Evolutionary conservation across 441 rosid genomes (phyloP).

Genomic region (Pelargonium fulgidum): DNA sequence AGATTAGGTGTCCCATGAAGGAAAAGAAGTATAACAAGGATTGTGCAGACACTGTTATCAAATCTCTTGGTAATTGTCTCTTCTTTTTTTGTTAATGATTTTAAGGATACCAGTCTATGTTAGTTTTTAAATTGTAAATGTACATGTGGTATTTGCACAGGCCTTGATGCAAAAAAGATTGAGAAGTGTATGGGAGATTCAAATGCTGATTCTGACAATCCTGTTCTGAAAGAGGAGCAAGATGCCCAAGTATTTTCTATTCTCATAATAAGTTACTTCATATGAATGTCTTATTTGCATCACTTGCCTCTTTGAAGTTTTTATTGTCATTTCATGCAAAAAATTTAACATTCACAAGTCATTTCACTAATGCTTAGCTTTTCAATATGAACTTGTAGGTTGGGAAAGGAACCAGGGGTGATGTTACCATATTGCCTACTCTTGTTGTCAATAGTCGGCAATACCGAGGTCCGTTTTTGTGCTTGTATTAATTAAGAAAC

Average conservation of each 20-base stretch:
- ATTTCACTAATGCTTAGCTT: slow-evolving; percentile 17
- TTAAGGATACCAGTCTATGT: neutral
- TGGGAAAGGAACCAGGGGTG: slow-evolving; percentile 98
- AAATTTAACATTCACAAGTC: slow-evolving; percentile 1
- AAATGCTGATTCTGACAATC: slow-evolving; percentile 64
- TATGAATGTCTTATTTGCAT: neutral
- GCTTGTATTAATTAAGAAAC: slow-evolving; percentile 15
- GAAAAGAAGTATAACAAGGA: slow-evolving; percentile 79
- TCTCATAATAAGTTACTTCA: neutral
- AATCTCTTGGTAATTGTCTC: slow-evolving; percentile 53
- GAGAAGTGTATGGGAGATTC: slow-evolving; percentile 88
- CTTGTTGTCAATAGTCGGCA: slow-evolving; percentile 94
- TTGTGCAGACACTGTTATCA: slow-evolving; percentile 66
- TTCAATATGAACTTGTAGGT: slow-evolving; percentile 45
- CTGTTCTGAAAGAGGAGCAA: slow-evolving; percentile 80
- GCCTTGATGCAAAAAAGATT: slow-evolving; percentile 62
- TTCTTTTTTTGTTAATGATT: slow-evolving; percentile 7
- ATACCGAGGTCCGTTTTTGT: slow-evolving; percentile 65
- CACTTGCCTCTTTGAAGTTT: slow-evolving; percentile 8
- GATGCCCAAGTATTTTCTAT: slow-evolving; percentile 64
- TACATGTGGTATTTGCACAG: slow-evolving; percentile 29
- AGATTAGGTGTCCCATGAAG: slow-evolving; percentile 96
- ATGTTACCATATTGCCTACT: slow-evolving; percentile 98
- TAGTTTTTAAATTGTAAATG: slow-evolving; percentile 8
- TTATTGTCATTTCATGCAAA: neutral